A percentile compares a stretch with the other conserved stretches of the same genome.
phyloP scores from a whole-genome alignment of 225 moss, liverwort and hornwort species.

The Physcomitrellopsis africana region DNA sequence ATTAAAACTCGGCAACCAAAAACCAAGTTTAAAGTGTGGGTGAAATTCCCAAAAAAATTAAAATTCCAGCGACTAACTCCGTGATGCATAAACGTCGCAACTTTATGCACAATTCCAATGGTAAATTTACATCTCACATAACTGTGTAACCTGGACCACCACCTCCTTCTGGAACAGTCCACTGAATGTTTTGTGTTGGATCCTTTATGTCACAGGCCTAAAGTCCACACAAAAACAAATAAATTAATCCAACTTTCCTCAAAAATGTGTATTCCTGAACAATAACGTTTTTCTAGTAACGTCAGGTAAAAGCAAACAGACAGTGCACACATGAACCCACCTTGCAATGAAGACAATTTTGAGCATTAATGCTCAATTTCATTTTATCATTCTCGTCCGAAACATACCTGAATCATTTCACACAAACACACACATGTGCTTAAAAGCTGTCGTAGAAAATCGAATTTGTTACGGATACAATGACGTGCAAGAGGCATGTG shows the following conservation, averaged over 20 bases:
- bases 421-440: background rate
- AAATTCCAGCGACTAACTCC: background rate
- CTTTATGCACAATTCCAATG: background rate
- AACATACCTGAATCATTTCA: slow-evolving; percentile 50
- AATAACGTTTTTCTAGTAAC: background rate
- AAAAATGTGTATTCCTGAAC: background rate
- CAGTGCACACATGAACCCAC: slow-evolving; percentile 32
- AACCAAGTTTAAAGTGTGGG: no score
- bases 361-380: slow-evolving; percentile 78
- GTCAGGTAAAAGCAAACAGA: background rate
- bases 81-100: slow-evolving; percentile 7
- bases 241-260: background rate
- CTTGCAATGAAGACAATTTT: slow-evolving; percentile 97
- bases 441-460: no score
- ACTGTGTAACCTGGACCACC: slow-evolving; percentile 80
- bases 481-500: background rate
- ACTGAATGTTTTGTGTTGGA: slow-evolving; percentile 81
- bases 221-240: slow-evolving; percentile 14
- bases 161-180: slow-evolving; percentile 91
- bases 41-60: background rate
- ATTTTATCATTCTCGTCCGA: slow-evolving; percentile 56
- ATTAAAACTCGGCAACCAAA: no score
- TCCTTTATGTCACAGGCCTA: slow-evolving; percentile 93
- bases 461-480: no score
- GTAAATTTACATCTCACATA: slow-evolving; percentile 49